phyloP scores from a whole-genome alignment of 495 filamentous ascomycete genomes.

The Schizothecium vesticola region DNA sequence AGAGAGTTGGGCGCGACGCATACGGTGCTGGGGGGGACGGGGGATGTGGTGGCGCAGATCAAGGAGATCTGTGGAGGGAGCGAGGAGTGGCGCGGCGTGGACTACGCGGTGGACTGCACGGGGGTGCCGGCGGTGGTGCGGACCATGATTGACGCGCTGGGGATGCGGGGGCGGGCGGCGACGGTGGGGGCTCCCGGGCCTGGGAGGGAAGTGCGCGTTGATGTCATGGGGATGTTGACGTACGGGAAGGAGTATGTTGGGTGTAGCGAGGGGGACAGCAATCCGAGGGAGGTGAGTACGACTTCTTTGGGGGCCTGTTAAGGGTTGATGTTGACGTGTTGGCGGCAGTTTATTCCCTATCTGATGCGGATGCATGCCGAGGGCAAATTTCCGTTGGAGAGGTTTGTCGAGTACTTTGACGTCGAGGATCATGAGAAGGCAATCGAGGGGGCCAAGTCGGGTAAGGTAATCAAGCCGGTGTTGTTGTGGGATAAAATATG shows the following conservation, averaged over 20 bases:
- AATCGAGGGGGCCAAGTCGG: slow-evolving; percentile 21
- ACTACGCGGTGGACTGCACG: slow-evolving; percentile 39
- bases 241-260: slow-evolving; percentile 32
- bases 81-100: slow-evolving; percentile 24
- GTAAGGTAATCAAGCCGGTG: slow-evolving; percentile 28
- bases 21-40: slow-evolving; percentile 21
- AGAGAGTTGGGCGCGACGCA: slow-evolving; percentile 51
- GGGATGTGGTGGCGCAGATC: slow-evolving; percentile 27
- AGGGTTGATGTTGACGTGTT: not conserved
- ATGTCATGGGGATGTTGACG: slow-evolving; percentile 25
- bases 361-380: slow-evolving; percentile 34
- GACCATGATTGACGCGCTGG: slow-evolving; percentile 30
- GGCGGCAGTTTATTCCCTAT: not conserved
- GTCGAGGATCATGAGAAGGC: slow-evolving; percentile 24
- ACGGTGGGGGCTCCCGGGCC: slow-evolving; percentile 40
- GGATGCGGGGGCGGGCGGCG: slow-evolving; percentile 34
- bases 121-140: slow-evolving; percentile 32
- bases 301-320: not conserved
- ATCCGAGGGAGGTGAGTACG: slow-evolving; percentile 20
- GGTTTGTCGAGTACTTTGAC: slow-evolving; percentile 30
- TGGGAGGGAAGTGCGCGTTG: slow-evolving; percentile 17
- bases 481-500: slow-evolving; percentile 17
- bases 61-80: slow-evolving; percentile 16
- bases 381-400: slow-evolving; percentile 39
- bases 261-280: slow-evolving; percentile 26